Percentiles rank a stretch among this genome's conserved stretches.
phyloP scores from a whole-genome alignment of 2,329 filamentous ascomycete species.

The Arthroderma uncinatum region DNA sequence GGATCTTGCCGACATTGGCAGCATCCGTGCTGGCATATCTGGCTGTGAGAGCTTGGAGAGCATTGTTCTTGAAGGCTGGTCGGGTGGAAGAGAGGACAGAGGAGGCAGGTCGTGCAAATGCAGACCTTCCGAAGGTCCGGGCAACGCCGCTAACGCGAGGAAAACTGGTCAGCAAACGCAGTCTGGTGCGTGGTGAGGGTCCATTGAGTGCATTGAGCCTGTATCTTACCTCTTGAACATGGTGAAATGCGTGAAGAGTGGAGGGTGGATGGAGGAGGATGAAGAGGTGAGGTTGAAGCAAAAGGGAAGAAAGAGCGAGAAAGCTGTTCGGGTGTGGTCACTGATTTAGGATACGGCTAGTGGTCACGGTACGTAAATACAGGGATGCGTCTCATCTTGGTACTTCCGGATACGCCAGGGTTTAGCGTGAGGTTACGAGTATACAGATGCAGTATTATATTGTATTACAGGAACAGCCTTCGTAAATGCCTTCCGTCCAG shows the following conservation, averaged over 20 bases:
- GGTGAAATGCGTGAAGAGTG: slow-evolving; percentile 38
- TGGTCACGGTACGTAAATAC: slow-evolving; percentile 8
- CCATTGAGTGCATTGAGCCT: slow-evolving; percentile 15
- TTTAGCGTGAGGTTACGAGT: not conserved
- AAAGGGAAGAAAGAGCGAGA: slow-evolving; percentile 21
- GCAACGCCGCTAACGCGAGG: slow-evolving; percentile 47
- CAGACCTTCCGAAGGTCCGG: slow-evolving; percentile 52
- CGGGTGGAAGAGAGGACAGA: slow-evolving; percentile 42
- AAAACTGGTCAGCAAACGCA: slow-evolving; percentile 15
- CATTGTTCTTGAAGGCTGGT: slow-evolving; percentile 47
- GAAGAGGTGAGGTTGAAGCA: slow-evolving; percentile 21
- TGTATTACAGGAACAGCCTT: not conserved
- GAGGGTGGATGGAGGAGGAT: slow-evolving; percentile 28
- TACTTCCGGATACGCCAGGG: not conserved
- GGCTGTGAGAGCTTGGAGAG: slow-evolving; percentile 48
- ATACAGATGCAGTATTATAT: not conserved
- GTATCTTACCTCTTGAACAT: slow-evolving; percentile 52
- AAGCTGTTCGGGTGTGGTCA: slow-evolving; percentile 16
- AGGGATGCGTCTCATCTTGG: slow-evolving; percentile 1
- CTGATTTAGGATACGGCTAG: slow-evolving; percentile 10
- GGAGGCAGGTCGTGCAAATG: slow-evolving; percentile 46
- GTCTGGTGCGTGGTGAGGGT: not conserved
- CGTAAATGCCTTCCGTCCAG: not conserved
- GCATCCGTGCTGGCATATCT: slow-evolving; percentile 52
- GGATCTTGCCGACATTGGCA: slow-evolving; percentile 50